These are phyloP conservation scores for Sarocladium brachiariae DNA, from an alignment of 2,329 filamentous ascomycete species.

Conservation along the genomic window DNA sequence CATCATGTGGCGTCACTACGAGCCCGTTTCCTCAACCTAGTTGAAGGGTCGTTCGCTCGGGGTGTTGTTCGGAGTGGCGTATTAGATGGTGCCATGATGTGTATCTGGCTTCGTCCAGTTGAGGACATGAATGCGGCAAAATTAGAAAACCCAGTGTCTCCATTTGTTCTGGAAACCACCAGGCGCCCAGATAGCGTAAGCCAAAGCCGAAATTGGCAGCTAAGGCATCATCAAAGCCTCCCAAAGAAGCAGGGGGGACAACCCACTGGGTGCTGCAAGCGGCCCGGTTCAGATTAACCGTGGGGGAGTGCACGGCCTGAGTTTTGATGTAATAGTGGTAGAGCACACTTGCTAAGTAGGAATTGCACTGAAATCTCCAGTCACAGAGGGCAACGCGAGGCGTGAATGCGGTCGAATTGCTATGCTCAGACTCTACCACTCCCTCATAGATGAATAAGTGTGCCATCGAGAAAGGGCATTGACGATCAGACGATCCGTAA, in stretches of 20 bases:
- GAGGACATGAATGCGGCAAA: background rate
- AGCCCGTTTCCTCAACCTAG: no score
- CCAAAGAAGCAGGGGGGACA: background rate
- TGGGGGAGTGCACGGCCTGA: background rate
- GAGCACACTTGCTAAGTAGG: no score
- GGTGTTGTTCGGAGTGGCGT: no score
- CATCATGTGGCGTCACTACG: no score
- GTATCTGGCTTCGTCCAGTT: no score
- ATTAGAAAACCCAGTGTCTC: background rate
- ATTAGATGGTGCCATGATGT: no score
- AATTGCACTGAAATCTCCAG: no score
- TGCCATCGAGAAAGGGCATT: background rate
- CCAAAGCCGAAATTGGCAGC: conserved; percentile 5
- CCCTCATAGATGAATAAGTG: background rate
- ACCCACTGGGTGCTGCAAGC: conserved; percentile 6
- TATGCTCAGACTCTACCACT: background rate
- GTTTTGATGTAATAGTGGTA: no score
- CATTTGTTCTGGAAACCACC: conserved; percentile 9
- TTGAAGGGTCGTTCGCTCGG: no score
- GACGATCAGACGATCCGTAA: background rate
- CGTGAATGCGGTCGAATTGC: no score
- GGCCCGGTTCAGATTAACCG: conserved; percentile 9
- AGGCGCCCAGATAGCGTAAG: background rate
- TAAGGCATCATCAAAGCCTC: background rate
- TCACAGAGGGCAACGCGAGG: no score